phyloP scores from a whole-genome alignment of 345 rosid species.

The Rhodamnia argentea region DNA sequence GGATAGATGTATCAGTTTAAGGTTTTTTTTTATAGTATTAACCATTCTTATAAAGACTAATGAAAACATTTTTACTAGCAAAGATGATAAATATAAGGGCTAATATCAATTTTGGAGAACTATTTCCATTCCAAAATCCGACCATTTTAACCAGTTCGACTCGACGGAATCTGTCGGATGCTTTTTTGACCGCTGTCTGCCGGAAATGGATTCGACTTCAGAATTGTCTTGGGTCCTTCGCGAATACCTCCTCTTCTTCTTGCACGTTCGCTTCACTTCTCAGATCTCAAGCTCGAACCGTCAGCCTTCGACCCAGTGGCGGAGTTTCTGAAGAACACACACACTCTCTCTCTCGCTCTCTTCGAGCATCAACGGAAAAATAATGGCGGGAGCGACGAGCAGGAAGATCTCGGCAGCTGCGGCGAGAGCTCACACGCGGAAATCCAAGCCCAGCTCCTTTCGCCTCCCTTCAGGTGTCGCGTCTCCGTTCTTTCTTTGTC shows the following conservation, averaged over 20 bases:
- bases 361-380: not conserved
- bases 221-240: too few species aligned
- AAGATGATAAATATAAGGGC: too few species aligned
- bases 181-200: not conserved
- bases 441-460: slow-evolving; percentile 3
- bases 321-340: not conserved
- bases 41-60: too few species aligned
- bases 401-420: slow-evolving; percentile 13
- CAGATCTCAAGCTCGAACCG: too few species aligned
- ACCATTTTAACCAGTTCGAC: not conserved
- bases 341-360: not conserved
- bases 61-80: too few species aligned
- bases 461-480: slow-evolving; percentile 1
- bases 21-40: too few species aligned
- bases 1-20: too few species aligned
- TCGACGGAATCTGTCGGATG: not conserved
- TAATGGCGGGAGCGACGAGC: slow-evolving; percentile 10
- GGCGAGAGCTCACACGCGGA: slow-evolving; percentile 15
- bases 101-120: too few species aligned
- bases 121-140: too few species aligned
- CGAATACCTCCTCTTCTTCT: too few species aligned
- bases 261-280: too few species aligned
- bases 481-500: not conserved
- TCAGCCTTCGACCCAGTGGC: not conserved
- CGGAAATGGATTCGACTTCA: not conserved